A percentile compares a stretch with the other conserved stretches of the same genome.
Evolutionary conservation across 2,329 filamentous ascomycete genomes (phyloP).

Genomic region (Beauveria asiatica): DNA sequence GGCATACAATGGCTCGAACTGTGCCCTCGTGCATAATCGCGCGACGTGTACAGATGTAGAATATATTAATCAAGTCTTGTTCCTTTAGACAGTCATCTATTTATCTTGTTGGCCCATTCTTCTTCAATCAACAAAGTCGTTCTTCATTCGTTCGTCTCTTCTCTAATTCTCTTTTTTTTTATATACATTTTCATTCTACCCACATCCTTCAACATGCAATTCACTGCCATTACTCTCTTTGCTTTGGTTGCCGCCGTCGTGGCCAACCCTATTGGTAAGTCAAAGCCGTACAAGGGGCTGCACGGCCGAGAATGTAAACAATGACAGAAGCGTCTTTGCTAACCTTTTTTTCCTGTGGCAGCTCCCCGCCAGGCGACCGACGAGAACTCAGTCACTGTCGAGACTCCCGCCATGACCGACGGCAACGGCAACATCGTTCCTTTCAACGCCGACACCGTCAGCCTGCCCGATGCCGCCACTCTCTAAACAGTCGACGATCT

Average conservation of each 20-base stretch:
- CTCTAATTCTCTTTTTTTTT: not conserved
- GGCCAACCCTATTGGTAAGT: slow-evolving; percentile 28
- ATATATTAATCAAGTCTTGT: not conserved
- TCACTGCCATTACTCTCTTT: slow-evolving; percentile 37
- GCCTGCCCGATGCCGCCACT: slow-evolving; percentile 24
- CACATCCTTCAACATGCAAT: slow-evolving; percentile 41
- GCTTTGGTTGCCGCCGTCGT: slow-evolving; percentile 38
- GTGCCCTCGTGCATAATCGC: not conserved
- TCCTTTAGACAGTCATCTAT: not conserved
- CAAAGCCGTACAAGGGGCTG: not conserved
- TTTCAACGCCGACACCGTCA: slow-evolving; percentile 33
- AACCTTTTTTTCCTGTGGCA: not conserved
- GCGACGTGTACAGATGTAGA: not conserved
- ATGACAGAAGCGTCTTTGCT: no score
- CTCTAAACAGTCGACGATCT: slow-evolving; percentile 19
- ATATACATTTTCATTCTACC: slow-evolving; percentile 12
- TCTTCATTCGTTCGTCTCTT: not conserved
- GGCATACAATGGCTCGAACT: not conserved
- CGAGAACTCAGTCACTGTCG: slow-evolving; percentile 22
- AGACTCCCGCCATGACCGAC: slow-evolving; percentile 37
- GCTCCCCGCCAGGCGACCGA: slow-evolving; percentile 11
- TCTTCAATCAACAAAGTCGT: not conserved
- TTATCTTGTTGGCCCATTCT: not conserved
- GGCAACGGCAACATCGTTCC: slow-evolving; percentile 32
- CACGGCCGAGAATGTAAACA: no score